Base-by-base conservation (phyloP, 2,329 filamentous ascomycete species). In the Colletotrichum gigasporum region DNA sequence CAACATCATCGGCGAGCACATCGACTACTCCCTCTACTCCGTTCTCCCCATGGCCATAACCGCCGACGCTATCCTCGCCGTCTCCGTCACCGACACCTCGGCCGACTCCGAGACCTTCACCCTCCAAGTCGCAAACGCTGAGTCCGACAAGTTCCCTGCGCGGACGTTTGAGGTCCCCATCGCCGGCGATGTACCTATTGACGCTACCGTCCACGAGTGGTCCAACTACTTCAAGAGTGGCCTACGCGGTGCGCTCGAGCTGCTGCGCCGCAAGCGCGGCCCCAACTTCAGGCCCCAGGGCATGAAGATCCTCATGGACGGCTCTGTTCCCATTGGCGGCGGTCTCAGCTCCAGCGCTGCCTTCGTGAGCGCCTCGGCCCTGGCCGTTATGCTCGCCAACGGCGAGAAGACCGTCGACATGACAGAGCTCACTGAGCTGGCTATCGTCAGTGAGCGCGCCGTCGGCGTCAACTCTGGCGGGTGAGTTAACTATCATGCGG, bases 1-100 rank as follows among this genome's bases (percentile, higher is more conserved):
- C 69, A 98, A 98, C 82, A 96, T 99, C 74, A 97, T 99, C 75
- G 96, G 96, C 77, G 96, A 99, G 85, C 96, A 99, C 82, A 97
- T 99, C 73, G 96, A 99, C 82, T 99, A 99, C 82, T 97, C 93
- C 12, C 87, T 99, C 18, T 99, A 98, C 83, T 90, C 96, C 71
- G 94, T 97, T 64, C 85, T 99, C 22, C 96, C 96, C 54, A 97
- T 97, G 89, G 96, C 95, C 67, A 94, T 98, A 69, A 93, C 92
- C 5, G 92, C 93, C 67, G 96, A 99, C 78, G 91, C 94, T 61
- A 86, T 99, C 64, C 87, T 99, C 73, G 96, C 95, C 54, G 92
- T 97, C 35, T 85, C 76, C 71, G 83, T 73, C 60, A 80, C 84
- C 60, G 83, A 84, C 26, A 76, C 83, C 26, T 77, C 85, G 39